Base-by-base conservation (phyloP, 2,329 filamentous ascomycete genomes). In the Claviceps sp. region DNA sequence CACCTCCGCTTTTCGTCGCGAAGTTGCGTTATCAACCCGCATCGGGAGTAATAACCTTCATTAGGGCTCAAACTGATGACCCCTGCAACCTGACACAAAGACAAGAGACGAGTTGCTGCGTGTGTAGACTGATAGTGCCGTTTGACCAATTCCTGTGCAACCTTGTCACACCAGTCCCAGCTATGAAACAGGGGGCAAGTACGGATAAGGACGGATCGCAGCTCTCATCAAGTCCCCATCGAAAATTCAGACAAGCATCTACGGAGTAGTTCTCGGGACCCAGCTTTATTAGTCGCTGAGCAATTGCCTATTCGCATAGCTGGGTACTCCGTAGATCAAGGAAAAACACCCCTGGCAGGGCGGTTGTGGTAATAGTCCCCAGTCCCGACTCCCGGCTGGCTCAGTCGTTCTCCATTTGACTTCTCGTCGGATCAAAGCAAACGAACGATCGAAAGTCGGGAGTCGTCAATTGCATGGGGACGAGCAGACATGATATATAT, bases 101-200 rank as follows among this genome's bases (percentile, higher is more conserved):
- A 24, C 14, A 24, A 26, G 38, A 34, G 38, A 34, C 24, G 22
- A 49, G 37, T 44, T n/a, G 34, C 26, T n/a, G 34, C 24, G 22
- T 18, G 42, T 41, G n/a, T n/a, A n/a, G n/a, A n/a, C n/a, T n/a
- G 20, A 24, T 45, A n/a, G 47, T 38, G 22, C 41, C n/a, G 41
- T 51, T 55, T 55, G 54, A 55, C 49, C 22, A 54, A 43, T 55
- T 52, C 49, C 46, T 44, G 50, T 41, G 46, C 30, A 42, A 44
- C 45, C 48, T 41, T 52, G 51, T 48, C 47, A 52, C 50, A 40
- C 50, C 16, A 30, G 44, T 34, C 43, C 52, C 16, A 30, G 44
- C 38, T 40, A 43, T 54, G 52, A 54, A 55, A 55, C 52, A 50
- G 45, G 54, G 50, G 41, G 47, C 34, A 37, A 20, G 13, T 30